Percentiles rank a stretch among this genome's conserved stretches.
Evolutionary conservation across 2,329 filamentous ascomycete genomes (phyloP).

Genomic region (Coniochaeta sp.): DNA sequence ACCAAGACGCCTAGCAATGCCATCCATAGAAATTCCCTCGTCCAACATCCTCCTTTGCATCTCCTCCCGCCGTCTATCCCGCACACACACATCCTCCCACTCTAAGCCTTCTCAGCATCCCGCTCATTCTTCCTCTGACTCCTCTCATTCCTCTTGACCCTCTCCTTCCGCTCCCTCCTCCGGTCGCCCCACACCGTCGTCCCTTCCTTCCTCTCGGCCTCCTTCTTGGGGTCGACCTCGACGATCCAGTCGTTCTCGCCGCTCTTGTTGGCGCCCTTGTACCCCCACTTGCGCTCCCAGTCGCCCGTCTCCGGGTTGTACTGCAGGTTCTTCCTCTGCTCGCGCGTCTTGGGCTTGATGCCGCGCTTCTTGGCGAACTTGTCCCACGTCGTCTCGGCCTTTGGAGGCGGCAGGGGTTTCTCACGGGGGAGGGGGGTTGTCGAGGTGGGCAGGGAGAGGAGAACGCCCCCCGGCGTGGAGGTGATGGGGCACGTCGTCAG

Average conservation of each 20-base stretch:
- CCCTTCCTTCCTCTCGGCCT: constrained; percentile 55
- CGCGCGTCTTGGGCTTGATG: constrained; percentile 81
- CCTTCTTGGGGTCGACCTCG: constrained; percentile 77
- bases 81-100: background rate
- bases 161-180: constrained; percentile 59
- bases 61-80: background rate
- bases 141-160: constrained; percentile 63
- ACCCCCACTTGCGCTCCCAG: constrained; percentile 94
- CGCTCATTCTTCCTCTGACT: constrained; percentile 61
- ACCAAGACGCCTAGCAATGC: constrained; percentile 2
- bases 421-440: constrained; percentile 75
- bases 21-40: background rate
- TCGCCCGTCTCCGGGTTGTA: constrained; percentile 81
- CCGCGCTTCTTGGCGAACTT: constrained; percentile 95
- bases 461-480: constrained; percentile 62
- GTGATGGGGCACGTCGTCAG: constrained; percentile 79
- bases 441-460: constrained; percentile 67
- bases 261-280: constrained; percentile 82
- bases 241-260: constrained; percentile 83
- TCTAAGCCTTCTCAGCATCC: constrained; percentile 25
- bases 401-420: constrained; percentile 79
- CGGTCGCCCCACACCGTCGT: constrained; percentile 56
- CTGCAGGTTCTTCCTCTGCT: constrained; percentile 65
- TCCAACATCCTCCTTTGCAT: background rate
- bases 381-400: constrained; percentile 89